Percentiles rank a stretch among this genome's conserved stretches.
phyloP scores from a whole-genome alignment of 2,329 filamentous ascomycete species.

The Pseudopyrenochaeta lycopersici region DNA sequence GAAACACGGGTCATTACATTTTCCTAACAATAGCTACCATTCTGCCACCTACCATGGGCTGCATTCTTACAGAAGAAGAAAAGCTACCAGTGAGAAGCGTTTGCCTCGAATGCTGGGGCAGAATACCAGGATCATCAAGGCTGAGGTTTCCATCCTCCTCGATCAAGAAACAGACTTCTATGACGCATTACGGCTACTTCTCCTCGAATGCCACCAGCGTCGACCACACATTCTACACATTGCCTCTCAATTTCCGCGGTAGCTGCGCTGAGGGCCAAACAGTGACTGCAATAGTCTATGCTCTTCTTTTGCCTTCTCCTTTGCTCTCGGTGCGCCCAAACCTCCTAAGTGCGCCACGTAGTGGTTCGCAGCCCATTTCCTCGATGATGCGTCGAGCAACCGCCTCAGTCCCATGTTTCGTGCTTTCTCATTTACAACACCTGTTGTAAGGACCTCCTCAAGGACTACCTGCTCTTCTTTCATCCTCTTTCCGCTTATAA shows the following conservation, averaged over 20 bases:
- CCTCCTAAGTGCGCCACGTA: background rate
- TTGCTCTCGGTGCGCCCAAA: background rate
- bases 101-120: too few relatives aligned
- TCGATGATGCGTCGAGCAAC: conserved; percentile 2
- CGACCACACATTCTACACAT: background rate
- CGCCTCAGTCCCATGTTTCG: conserved; percentile 3
- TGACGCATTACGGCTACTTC: background rate
- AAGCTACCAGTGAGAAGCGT: too few relatives aligned
- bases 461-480: conserved; percentile 1
- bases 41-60: too few relatives aligned
- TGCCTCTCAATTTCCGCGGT: background rate
- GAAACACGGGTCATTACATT: too few relatives aligned
- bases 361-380: conserved; percentile 3
- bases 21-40: too few relatives aligned
- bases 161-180: background rate
- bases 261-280: background rate
- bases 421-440: background rate
- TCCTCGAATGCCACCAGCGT: background rate
- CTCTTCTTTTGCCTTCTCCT: background rate
- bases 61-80: too few relatives aligned
- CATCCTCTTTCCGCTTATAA: background rate
- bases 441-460: background rate
- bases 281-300: background rate
- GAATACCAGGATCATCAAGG: too few relatives aligned
- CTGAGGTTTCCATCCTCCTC: too few relatives aligned